Base-by-base conservation (phyloP, 179 eudicot species). In the Spergularia azorica region DNA sequence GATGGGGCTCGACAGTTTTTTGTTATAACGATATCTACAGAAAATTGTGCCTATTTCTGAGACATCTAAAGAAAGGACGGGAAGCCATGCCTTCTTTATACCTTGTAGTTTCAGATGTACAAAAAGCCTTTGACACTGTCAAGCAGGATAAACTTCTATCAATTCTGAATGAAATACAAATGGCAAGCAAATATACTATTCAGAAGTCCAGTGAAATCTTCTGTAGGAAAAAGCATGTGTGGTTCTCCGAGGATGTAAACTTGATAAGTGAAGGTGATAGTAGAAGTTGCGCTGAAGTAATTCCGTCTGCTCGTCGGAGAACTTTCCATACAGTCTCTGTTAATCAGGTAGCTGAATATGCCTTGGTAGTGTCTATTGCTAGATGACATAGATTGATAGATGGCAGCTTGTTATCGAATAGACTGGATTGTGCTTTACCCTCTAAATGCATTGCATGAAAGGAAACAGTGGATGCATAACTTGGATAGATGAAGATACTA, bases 111-210 rank as follows among this genome's bases (percentile, higher is more conserved):
- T 75, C 97, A 85, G 99, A 95, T 83, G 98, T 94, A 59, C 81
- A 84, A 41, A 94, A 87, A 83, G 99, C 99, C 73, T 95, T 88
- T 85, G 99, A 95, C 81, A 89, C 98, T 64, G 79, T 95, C 55
- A 63, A 87, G 62, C 99, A 95, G 77, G 90, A 88, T 81, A 94
- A 87, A 87, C 83, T 95, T 83, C 92, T 94, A 41, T 70, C 78
- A 10, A 86, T 95, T 67, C 76, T 95, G 84, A 73, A 88, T 75
- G 94, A 88, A 77, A 75, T 89, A 36, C 66, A 88, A 61, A 68
- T 76, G 76, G 84, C 63, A 20, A 86, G 89, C 74, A 81, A 77
- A 63, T 90, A 88, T 86, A 71, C 72, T 43, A 14, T 91, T 56
- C 84, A 82, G 71, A 84, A 79, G 81, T 85, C 82, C 77, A 32